Conservation (phyloP, 164 flowering plant genomes). For the Brasenia schreberi region DNA sequence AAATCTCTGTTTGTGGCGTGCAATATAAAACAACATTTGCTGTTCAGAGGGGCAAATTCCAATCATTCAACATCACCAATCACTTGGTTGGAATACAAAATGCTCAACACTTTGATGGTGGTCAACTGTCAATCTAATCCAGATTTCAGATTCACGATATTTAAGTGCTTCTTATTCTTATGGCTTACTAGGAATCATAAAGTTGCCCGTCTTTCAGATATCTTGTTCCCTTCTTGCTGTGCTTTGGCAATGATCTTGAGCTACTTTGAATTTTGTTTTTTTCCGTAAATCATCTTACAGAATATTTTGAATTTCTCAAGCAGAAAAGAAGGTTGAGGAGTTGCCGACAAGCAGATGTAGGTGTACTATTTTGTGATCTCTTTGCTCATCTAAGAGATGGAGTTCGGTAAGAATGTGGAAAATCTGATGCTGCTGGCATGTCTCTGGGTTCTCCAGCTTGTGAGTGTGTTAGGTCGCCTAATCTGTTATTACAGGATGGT, state of each 20-base stretch:
- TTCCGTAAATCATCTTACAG: background rate
- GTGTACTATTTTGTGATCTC: background rate
- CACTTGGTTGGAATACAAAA: too few relatives aligned
- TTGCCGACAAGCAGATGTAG: conserved; percentile 25
- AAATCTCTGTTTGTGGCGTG: too few relatives aligned
- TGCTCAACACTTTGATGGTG: background rate
- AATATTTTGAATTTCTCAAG: conserved; percentile 1
- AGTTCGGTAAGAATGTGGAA: background rate
- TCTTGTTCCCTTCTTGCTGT: too few relatives aligned
- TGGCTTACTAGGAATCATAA: too few relatives aligned
- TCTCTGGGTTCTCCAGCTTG: background rate
- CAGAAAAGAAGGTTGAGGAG: conserved; percentile 52
- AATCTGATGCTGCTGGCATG: background rate
- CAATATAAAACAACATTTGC: too few relatives aligned
- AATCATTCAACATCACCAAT: too few relatives aligned
- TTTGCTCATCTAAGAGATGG: background rate
- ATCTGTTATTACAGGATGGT: background rate
- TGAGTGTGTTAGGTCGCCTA: background rate
- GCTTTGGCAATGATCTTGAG: too few relatives aligned
- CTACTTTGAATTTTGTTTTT: background rate
- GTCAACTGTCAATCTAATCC: background rate
- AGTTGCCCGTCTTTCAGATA: too few relatives aligned
- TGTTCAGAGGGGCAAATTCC: too few relatives aligned
- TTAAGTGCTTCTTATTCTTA: too few relatives aligned
- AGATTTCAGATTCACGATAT: background rate